Evolutionary conservation across 495 filamentous ascomycete species (phyloP).

Genomic region (Chaetomium cochliodes): DNA sequence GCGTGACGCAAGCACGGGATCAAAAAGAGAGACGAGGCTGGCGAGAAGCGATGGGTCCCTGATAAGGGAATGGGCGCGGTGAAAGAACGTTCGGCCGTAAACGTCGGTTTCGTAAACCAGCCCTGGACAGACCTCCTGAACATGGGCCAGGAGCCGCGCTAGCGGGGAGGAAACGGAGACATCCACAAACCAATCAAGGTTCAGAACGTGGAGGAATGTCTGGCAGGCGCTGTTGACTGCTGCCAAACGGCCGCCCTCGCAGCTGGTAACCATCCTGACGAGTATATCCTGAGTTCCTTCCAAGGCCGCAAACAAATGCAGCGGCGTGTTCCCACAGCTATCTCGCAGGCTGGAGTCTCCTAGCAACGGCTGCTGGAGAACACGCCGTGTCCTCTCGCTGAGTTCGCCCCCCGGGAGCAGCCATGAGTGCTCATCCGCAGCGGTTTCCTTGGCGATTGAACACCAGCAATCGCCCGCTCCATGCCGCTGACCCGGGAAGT

Average conservation of each 20-base stretch:
- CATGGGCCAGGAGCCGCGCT: constrained; percentile 33
- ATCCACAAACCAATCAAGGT: constrained; percentile 39
- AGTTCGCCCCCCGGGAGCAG: constrained; percentile 28
- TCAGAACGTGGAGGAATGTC: constrained; percentile 50
- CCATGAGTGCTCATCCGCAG: constrained; percentile 26
- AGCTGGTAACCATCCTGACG: constrained; percentile 30
- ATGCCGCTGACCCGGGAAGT: constrained; percentile 38
- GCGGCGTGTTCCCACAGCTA: constrained; percentile 45
- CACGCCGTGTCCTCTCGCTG: constrained; percentile 18
- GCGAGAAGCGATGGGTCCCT: constrained; percentile 19
- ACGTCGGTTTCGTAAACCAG: constrained; percentile 42
- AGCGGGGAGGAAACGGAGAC: constrained; percentile 23
- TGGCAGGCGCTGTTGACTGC: constrained; percentile 45
- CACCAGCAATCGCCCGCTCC: constrained; percentile 43
- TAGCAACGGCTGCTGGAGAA: constrained; percentile 28
- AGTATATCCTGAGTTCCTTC: constrained; percentile 34
- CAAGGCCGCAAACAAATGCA: constrained; percentile 44
- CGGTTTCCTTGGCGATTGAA: constrained; percentile 34
- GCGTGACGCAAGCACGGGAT: constrained; percentile 11
- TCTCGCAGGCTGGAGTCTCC: constrained; percentile 32
- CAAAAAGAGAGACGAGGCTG: constrained; percentile 21
- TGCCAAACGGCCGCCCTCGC: constrained; percentile 18
- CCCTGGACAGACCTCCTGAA: constrained; percentile 29
- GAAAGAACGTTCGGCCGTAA: constrained; percentile 49
- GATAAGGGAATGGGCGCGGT: constrained; percentile 36